A percentile compares a stretch with the other conserved stretches of the same genome.
Conservation (phyloP, 139 green algal species). For the Picochlorum costavermella region DNA sequence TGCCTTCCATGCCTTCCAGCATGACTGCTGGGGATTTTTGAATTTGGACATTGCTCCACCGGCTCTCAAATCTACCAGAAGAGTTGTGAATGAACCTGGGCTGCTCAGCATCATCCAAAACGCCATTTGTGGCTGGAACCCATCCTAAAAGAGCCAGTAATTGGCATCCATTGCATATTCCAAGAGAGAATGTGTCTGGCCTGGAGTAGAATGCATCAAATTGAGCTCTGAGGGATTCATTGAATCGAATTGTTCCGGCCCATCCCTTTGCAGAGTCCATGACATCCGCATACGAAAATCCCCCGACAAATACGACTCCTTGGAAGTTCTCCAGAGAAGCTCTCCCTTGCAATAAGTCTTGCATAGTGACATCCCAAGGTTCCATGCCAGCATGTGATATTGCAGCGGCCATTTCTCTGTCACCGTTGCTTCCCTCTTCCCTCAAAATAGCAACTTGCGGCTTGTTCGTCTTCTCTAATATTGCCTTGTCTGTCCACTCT, state of each 20-base stretch:
- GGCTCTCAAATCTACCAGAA: constrained; percentile 74
- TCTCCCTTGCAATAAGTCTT: constrained; percentile 76
- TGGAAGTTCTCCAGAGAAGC: constrained; percentile 72
- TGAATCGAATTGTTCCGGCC: constrained; percentile 92
- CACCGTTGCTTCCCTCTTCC: constrained; percentile 96
- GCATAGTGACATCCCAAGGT: constrained; percentile 97
- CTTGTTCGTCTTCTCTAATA: constrained; percentile 16
- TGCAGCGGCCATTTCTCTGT: constrained; percentile 94
- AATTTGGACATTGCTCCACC: constrained; percentile 72
- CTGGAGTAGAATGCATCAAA: constrained; percentile 72
- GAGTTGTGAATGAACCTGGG: constrained; percentile 96
- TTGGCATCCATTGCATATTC: constrained; percentile 99
- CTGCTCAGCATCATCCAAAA: constrained; percentile 67
- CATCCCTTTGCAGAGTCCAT: constrained; percentile 97
- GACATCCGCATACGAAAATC: constrained; percentile 83
- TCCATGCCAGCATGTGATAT: constrained; percentile 78
- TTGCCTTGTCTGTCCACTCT: constrained; percentile 47
- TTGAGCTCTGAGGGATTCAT: constrained; percentile 62
- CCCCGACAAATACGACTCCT: constrained; percentile 47
- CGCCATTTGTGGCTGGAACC: constrained; percentile 65
- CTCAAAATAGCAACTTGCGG: constrained; percentile 81
- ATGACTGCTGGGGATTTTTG: constrained; percentile 67
- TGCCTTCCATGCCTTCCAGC: constrained; percentile 73
- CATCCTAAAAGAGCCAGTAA: constrained; percentile 98
- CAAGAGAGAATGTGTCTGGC: constrained; percentile 89